These are phyloP conservation scores for Aaosphaeria pasadenensis DNA, from an alignment of 2,329 filamentous ascomycete genomes.

Conservation along the genomic window DNA sequence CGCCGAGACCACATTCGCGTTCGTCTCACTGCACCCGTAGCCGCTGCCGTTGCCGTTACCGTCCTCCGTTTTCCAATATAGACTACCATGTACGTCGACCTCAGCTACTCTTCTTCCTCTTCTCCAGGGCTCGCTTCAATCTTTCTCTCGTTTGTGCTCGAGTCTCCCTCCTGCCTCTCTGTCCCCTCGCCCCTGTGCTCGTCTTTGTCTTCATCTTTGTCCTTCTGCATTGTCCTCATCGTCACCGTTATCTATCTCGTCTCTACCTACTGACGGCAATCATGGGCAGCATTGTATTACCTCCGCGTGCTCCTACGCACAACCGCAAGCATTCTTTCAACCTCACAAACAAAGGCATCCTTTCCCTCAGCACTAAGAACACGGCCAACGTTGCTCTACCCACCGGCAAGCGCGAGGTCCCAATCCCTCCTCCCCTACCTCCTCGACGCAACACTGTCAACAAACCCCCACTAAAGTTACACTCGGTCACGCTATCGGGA, in stretches of 20 bases:
- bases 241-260: conserved; percentile 6
- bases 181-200: background rate
- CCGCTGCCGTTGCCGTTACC: background rate
- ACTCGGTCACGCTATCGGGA: conserved; percentile 15
- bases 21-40: background rate
- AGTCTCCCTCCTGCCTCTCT: background rate
- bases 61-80: background rate
- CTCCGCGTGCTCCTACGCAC: conserved; percentile 16
- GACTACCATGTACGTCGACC: conserved; percentile 30
- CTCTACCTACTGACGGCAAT: conserved; percentile 24
- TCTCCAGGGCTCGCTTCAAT: conserved; percentile 17
- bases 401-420: conserved; percentile 1
- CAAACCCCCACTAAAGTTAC: conserved; percentile 10
- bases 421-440: conserved; percentile 19
- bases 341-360: background rate
- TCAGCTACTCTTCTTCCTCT: conserved; percentile 21
- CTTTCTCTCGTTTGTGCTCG: conserved; percentile 16
- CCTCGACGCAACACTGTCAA: conserved; percentile 5
- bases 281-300: conserved; percentile 30
- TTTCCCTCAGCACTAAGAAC: background rate
- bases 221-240: conserved; percentile 2
- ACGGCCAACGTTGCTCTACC: background rate
- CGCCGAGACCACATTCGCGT: background rate
- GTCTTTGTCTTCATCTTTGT: background rate
- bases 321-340: conserved; percentile 9